Evolutionary conservation across 139 green algal genomes (phyloP).

Genomic region (Micractinium conductrix): DNA sequence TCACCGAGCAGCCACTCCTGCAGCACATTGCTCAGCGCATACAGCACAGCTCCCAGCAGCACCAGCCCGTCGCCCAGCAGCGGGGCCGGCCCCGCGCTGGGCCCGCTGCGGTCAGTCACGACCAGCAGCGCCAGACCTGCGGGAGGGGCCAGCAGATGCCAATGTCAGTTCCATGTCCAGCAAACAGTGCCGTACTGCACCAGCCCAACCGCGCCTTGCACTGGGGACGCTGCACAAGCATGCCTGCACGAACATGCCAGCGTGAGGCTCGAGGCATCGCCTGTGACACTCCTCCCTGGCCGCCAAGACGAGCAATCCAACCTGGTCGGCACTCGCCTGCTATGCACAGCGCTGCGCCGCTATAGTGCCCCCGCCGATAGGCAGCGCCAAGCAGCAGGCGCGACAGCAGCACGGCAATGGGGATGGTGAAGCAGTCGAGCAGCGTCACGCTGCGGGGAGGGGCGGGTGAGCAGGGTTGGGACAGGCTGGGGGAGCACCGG

Average conservation of each 20-base stretch:
- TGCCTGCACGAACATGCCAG: no score
- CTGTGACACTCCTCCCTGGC: no score
- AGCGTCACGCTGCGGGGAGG: slow-evolving; percentile 65
- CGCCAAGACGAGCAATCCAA: no score
- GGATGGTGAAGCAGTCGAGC: slow-evolving; percentile 85
- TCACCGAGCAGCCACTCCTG: slow-evolving; percentile 52
- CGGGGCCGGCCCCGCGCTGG: slow-evolving; percentile 35
- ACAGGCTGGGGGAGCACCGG: background rate
- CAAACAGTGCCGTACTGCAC: no score
- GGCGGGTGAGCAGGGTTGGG: background rate
- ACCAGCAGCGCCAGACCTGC: slow-evolving; percentile 72
- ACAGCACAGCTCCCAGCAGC: slow-evolving; percentile 70
- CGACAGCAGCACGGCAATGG: slow-evolving; percentile 56
- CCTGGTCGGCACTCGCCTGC: no score
- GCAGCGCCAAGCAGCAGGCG: slow-evolving; percentile 35
- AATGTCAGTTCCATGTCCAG: no score
- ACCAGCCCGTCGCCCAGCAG: slow-evolving; percentile 77
- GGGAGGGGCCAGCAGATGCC: no score
- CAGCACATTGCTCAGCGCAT: slow-evolving; percentile 75
- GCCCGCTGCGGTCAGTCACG: slow-evolving; percentile 47
- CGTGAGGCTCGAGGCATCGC: no score
- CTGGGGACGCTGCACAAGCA: no score
- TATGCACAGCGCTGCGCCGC: slow-evolving; percentile 69
- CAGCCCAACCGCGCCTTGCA: no score
- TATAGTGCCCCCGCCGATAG: slow-evolving; percentile 64